phyloP scores from a whole-genome alignment of 2,329 filamentous ascomycete species.

The Falciphora oryzae region DNA sequence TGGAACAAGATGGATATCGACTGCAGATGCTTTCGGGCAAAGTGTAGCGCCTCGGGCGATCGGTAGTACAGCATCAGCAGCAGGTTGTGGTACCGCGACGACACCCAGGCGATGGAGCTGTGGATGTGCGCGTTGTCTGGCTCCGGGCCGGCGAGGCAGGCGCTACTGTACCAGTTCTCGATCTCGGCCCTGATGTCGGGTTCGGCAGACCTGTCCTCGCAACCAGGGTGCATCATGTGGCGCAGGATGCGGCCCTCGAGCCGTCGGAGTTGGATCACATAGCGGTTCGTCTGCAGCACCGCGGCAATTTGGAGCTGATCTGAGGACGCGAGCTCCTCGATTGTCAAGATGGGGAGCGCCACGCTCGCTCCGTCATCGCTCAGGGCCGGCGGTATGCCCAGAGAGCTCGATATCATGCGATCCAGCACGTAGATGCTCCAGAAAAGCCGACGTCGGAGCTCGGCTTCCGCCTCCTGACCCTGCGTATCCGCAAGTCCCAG shows the following conservation, averaged over 20 bases:
- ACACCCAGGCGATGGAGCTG: slow-evolving; percentile 38
- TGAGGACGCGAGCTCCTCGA: slow-evolving; percentile 38
- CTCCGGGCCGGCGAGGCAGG: slow-evolving; percentile 37
- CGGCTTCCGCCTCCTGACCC: slow-evolving; percentile 1
- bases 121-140: slow-evolving; percentile 39
- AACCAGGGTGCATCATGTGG: no score
- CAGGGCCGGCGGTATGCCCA: slow-evolving; percentile 34
- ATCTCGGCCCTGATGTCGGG: slow-evolving; percentile 34
- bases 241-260: slow-evolving; percentile 35
- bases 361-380: slow-evolving; percentile 33
- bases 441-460: slow-evolving; percentile 31
- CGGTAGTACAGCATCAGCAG: slow-evolving; percentile 38
- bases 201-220: slow-evolving; percentile 26
- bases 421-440: slow-evolving; percentile 41
- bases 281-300: slow-evolving; percentile 37
- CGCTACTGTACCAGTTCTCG: slow-evolving; percentile 41
- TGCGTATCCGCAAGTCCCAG: slow-evolving; percentile 7
- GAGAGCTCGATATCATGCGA: slow-evolving; percentile 37
- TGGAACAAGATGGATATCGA: no score
- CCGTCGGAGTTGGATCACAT: slow-evolving; percentile 38
- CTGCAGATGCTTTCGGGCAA: no score
- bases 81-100: slow-evolving; percentile 38
- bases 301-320: slow-evolving; percentile 32
- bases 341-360: slow-evolving; percentile 36
- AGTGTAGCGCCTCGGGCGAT: no score